Percentiles rank a stretch among this genome's conserved stretches.
Conservation (phyloP, 2,329 filamentous ascomycete species). For the Ophiocordyceps camponoti-rufipedis region DNA sequence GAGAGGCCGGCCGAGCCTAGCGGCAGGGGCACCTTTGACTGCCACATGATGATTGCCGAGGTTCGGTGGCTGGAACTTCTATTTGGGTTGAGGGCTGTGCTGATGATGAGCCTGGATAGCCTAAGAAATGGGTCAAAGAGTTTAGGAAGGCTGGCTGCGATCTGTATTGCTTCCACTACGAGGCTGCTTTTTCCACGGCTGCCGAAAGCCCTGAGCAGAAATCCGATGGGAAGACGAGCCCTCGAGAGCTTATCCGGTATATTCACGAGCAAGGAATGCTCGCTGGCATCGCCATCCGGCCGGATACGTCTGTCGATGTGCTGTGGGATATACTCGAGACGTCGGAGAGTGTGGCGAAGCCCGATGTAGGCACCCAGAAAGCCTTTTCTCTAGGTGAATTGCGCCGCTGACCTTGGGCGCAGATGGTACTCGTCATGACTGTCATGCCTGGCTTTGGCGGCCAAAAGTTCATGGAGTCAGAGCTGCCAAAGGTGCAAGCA, state of each 20-base stretch:
- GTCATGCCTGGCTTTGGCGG: conserved; percentile 95
- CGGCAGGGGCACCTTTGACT: conserved; percentile 89
- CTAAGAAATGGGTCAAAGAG: conserved; percentile 94
- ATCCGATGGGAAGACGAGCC: conserved; percentile 56
- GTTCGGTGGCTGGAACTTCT: conserved; percentile 24
- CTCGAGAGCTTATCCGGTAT: conserved; percentile 70
- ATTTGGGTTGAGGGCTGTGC: neutral
- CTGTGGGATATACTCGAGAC: conserved; percentile 78
- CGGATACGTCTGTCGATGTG: conserved; percentile 76
- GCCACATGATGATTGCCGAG: conserved; percentile 99
- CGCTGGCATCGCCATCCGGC: conserved; percentile 92
- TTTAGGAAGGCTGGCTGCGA: conserved; percentile 91
- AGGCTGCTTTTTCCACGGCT: conserved; percentile 78
- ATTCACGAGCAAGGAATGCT: conserved; percentile 80
- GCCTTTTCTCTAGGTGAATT: too few species aligned
- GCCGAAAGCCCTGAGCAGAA: conserved; percentile 59
- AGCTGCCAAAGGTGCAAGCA: conserved; percentile 82
- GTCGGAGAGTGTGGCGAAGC: conserved; percentile 52
- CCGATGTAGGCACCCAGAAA: conserved; percentile 55
- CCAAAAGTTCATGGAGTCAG: conserved; percentile 94
- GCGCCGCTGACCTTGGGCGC: neutral
- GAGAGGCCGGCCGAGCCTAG: conserved; percentile 49
- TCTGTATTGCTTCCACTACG: conserved; percentile 99
- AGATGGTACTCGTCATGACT: conserved; percentile 99
- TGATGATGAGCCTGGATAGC: conserved; percentile 28